Evolutionary conservation across 352 stramenopile species (phyloP).

Genomic region (Phytophthora tentaculata): DNA sequence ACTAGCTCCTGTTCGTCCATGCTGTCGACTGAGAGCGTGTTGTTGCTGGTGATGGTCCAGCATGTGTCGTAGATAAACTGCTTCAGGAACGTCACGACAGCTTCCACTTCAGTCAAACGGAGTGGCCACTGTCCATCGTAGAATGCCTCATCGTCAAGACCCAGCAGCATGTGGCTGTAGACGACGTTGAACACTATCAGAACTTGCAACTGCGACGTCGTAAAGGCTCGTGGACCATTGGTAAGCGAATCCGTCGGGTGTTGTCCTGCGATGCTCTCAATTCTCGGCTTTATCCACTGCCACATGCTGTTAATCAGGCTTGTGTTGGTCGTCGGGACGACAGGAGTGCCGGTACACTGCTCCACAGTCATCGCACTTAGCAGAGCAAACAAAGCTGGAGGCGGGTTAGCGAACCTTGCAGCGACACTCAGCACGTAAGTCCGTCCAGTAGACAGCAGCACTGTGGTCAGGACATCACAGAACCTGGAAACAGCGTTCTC

Average conservation of each 20-base stretch:
- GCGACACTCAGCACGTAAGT: slow-evolving; percentile 55
- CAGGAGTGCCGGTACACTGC: slow-evolving; percentile 9
- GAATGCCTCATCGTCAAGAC: slow-evolving; percentile 74
- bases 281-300: slow-evolving; percentile 34
- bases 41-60: slow-evolving; percentile 50
- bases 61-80: slow-evolving; percentile 74
- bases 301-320: slow-evolving; percentile 48
- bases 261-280: slow-evolving; percentile 20
- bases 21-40: slow-evolving; percentile 17
- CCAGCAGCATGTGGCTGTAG: slow-evolving; percentile 71
- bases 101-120: slow-evolving; percentile 40
- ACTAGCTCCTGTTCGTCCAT: slow-evolving; percentile 36
- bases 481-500: slow-evolving; percentile 37
- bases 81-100: slow-evolving; percentile 63
- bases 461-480: slow-evolving; percentile 43
- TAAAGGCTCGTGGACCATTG: slow-evolving; percentile 23
- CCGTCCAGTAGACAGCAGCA: slow-evolving; percentile 52
- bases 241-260: slow-evolving; percentile 7
- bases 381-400: slow-evolving; percentile 51
- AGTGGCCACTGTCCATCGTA: slow-evolving; percentile 71
- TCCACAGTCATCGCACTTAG: slow-evolving; percentile 59
- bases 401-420: slow-evolving; percentile 53
- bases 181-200: slow-evolving; percentile 70
- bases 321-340: slow-evolving; percentile 1
- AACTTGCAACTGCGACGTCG: slow-evolving; percentile 38